Percentiles rank a stretch among this genome's conserved stretches.
Evolutionary conservation across 805 yeast genomes (phyloP).

Genomic region (Candida rishiriensis): DNA sequence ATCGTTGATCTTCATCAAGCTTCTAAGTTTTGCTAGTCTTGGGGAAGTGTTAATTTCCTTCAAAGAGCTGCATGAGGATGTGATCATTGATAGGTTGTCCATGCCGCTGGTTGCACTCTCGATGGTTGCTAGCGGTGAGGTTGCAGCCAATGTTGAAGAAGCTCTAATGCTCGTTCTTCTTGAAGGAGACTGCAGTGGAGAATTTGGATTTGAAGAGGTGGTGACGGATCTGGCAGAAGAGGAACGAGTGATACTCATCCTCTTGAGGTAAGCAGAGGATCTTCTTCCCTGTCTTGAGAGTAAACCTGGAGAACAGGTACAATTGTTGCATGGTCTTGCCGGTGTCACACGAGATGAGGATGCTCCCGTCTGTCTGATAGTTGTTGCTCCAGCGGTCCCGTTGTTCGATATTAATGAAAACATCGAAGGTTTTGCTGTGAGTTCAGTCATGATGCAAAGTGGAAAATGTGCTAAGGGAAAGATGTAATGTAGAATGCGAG

Average conservation of each 20-base stretch:
- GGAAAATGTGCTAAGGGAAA: no score
- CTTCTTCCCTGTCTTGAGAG: constrained; percentile 63
- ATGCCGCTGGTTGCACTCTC: not conserved
- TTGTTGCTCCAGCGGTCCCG: constrained; percentile 28
- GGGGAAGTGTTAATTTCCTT: constrained; percentile 52
- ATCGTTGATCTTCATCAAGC: constrained; percentile 51
- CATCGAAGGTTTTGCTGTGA: constrained; percentile 38
- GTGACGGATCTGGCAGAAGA: constrained; percentile 8
- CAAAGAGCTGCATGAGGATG: constrained; percentile 9
- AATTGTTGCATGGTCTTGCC: constrained; percentile 56
- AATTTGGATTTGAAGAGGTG: constrained; percentile 11
- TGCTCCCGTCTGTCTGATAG: constrained; percentile 22
- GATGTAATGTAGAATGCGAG: no score
- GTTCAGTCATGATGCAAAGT: constrained; percentile 21
- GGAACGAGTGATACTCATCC: constrained; percentile 26
- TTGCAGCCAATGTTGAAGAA: not conserved
- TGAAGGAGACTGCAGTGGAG: constrained; percentile 36
- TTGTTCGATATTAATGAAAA: constrained; percentile 34
- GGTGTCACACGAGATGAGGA: not conserved
- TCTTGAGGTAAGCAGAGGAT: constrained; percentile 39
- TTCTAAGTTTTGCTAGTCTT: constrained; percentile 58
- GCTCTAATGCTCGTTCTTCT: constrained; percentile 22
- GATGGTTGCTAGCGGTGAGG: constrained; percentile 1
- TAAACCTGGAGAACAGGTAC: constrained; percentile 83
- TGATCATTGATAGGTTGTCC: constrained; percentile 10